phyloP scores from a whole-genome alignment of 108 stramenopile genomes.

The Cyclotella choctawhatcheeana region DNA sequence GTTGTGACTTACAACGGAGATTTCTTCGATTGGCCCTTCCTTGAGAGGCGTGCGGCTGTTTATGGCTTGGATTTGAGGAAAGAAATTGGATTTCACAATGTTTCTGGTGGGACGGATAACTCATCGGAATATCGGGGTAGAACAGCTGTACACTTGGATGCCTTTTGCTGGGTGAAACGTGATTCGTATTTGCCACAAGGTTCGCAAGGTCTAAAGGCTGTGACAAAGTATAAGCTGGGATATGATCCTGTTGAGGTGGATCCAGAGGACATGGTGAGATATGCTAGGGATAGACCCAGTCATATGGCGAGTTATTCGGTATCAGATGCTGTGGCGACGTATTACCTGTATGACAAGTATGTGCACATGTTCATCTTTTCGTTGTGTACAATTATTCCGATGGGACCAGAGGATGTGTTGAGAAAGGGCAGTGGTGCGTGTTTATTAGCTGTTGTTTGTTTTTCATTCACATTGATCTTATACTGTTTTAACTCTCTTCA shows the following conservation, averaged over 20 bases:
- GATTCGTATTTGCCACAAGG: slow-evolving; percentile 99
- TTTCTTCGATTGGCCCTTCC: slow-evolving; percentile 99
- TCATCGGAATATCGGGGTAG: slow-evolving; percentile 79
- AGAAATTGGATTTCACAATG: slow-evolving; percentile 83
- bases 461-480: too few species aligned
- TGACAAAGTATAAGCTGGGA: slow-evolving; percentile 98
- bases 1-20: slow-evolving; percentile 99
- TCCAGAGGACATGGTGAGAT: slow-evolving; percentile 98
- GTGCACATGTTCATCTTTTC: slow-evolving; percentile 99
- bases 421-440: slow-evolving; percentile 87
- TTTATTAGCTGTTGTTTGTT: neutral
- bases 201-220: slow-evolving; percentile 97
- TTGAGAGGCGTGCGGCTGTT: slow-evolving; percentile 81
- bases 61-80: slow-evolving; percentile 90
- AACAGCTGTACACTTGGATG: slow-evolving; percentile 93
- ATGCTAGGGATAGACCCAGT: slow-evolving; percentile 89
- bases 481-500: too few species aligned
- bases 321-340: slow-evolving; percentile 99
- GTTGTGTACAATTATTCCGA: slow-evolving; percentile 98
- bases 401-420: slow-evolving; percentile 98
- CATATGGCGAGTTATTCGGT: slow-evolving; percentile 99
- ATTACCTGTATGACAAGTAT: slow-evolving; percentile 97
- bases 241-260: slow-evolving; percentile 99
- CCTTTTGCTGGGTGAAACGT: slow-evolving; percentile 98
- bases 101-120: slow-evolving; percentile 36